Percentiles rank a stretch among this genome's conserved stretches.
Evolutionary conservation across 257 asterid species (phyloP).

Genomic region (Scutellaria minor): DNA sequence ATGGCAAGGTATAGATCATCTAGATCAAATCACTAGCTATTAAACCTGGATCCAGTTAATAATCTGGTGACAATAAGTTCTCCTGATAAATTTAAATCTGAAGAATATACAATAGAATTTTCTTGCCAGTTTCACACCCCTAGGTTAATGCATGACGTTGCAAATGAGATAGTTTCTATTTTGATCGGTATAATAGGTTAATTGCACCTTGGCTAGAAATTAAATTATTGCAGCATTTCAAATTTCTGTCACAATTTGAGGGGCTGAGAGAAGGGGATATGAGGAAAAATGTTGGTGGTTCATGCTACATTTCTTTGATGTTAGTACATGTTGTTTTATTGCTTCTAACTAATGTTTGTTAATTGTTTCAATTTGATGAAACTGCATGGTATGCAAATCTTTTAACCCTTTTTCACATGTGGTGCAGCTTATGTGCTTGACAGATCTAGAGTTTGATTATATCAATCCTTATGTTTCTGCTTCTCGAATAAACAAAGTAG

Average conservation of each 20-base stretch:
- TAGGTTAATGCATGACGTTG: constrained; percentile 4
- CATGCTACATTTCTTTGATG: constrained; percentile 2
- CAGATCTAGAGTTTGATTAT: constrained; percentile 89
- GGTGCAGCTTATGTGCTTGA: constrained; percentile 85
- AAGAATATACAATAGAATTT: constrained; percentile 2
- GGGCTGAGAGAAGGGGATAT: not conserved
- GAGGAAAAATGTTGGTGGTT: not conserved
- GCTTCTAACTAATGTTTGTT: constrained; percentile 11
- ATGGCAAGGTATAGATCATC: not conserved
- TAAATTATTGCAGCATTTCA: not conserved
- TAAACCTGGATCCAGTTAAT: not conserved
- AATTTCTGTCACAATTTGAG: not conserved
- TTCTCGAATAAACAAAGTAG: constrained; percentile 71
- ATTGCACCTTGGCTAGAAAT: not conserved
- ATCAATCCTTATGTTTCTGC: constrained; percentile 90
- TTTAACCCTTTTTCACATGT: constrained; percentile 20
- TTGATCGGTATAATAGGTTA: not conserved
- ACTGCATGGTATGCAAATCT: not conserved
- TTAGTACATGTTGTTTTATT: not conserved
- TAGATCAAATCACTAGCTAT: not conserved
- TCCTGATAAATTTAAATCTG: not conserved
- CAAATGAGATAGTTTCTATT: not conserved
- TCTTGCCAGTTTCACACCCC: not conserved
- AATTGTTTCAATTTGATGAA: constrained; percentile 1
- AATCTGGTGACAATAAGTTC: not conserved